Conservation (phyloP, 2,329 filamentous ascomycete genomes). For the Diaporthe eres region DNA sequence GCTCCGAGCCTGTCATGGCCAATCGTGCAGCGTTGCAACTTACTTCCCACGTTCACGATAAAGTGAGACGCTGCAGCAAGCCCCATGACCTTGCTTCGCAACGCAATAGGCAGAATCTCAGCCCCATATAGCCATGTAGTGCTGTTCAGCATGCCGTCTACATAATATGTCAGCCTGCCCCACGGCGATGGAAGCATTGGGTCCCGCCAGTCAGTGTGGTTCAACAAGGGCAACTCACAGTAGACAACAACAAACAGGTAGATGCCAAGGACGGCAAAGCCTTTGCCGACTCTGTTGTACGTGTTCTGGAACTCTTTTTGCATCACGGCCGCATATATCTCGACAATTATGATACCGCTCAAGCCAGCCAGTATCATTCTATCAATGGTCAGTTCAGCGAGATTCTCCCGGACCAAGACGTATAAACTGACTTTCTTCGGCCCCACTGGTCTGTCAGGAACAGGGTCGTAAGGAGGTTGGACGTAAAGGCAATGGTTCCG, state of each 20-base stretch:
- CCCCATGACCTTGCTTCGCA: slow-evolving; percentile 69
- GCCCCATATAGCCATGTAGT: slow-evolving; percentile 70
- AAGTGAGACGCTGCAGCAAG: slow-evolving; percentile 67
- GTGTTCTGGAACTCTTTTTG: slow-evolving; percentile 69
- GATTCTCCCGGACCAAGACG: too few species aligned
- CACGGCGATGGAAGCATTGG: neutral
- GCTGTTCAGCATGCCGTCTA: slow-evolving; percentile 66
- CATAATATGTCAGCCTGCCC: neutral
- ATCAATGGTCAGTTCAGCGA: neutral
- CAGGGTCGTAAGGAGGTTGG: slow-evolving; percentile 65
- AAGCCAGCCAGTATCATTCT: slow-evolving; percentile 70
- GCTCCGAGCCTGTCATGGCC: neutral
- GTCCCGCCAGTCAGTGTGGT: neutral
- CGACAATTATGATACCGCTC: slow-evolving; percentile 65
- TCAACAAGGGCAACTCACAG: slow-evolving; percentile 53
- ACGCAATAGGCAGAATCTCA: slow-evolving; percentile 66
- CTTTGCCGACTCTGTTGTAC: slow-evolving; percentile 68
- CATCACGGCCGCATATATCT: slow-evolving; percentile 73
- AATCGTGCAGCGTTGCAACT: neutral
- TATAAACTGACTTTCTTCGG: slow-evolving; percentile 61
- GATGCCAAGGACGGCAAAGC: slow-evolving; percentile 71
- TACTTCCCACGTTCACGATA: slow-evolving; percentile 64
- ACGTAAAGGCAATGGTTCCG: slow-evolving; percentile 65
- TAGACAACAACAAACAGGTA: slow-evolving; percentile 71
- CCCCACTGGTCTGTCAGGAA: slow-evolving; percentile 71